These are phyloP conservation scores for Malus orientalis DNA, from an alignment of 306 rosid genomes.

Conservation along the genomic window DNA sequence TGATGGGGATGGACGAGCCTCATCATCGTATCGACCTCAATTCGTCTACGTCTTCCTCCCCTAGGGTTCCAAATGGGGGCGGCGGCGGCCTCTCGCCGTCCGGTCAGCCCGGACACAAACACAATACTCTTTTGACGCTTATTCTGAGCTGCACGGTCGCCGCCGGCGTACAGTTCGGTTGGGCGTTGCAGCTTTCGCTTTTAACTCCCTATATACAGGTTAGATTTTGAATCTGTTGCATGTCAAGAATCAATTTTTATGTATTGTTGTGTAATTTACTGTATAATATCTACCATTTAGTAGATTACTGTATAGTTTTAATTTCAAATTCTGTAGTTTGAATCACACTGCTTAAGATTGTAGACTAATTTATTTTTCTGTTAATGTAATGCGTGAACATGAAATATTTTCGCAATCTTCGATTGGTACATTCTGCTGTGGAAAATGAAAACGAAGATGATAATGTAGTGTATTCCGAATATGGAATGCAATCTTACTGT, in stretches of 20 bases:
- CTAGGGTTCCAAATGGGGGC: conserved; percentile 17
- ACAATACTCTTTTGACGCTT: conserved; percentile 34
- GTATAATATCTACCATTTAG: background rate
- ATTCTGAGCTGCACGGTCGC: conserved; percentile 92
- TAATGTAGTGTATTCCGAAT: background rate
- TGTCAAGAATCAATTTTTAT: background rate
- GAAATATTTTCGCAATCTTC: background rate
- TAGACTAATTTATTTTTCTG: background rate
- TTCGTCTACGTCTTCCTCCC: conserved; percentile 24
- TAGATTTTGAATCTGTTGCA: background rate
- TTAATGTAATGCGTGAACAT: background rate
- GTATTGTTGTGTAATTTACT: background rate
- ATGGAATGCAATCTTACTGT: background rate
- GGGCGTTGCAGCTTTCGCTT: conserved; percentile 98
- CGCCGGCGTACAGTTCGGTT: conserved; percentile 98
- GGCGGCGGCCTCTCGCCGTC: conserved; percentile 11
- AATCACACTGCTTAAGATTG: background rate
- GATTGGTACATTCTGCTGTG: background rate
- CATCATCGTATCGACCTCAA: conserved; percentile 45
- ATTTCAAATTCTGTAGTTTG: background rate
- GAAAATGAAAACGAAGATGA: background rate
- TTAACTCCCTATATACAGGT: conserved; percentile 96
- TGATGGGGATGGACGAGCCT: conserved; percentile 45
- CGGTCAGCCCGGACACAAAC: conserved; percentile 15
- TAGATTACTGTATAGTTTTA: background rate